These are phyloP conservation scores for Haplosporangium sp. DNA, from an alignment of 371 early-diverging fungal species.

Conservation along the genomic window DNA sequence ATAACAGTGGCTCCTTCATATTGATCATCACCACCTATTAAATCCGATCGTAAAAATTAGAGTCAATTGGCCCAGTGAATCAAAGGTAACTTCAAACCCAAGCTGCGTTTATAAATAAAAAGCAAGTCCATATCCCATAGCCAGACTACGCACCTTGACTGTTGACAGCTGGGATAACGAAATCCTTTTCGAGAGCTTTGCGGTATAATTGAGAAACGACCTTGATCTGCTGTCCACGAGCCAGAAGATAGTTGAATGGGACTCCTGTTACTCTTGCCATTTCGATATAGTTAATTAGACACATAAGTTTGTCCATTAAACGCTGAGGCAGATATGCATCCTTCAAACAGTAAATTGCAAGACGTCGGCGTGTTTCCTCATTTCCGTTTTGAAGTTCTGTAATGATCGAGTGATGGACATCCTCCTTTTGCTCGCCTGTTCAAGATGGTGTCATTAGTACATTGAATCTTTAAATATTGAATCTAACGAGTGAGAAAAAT, in stretches of 20 bases:
- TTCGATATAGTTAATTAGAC: slow-evolving; percentile 98
- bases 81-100: not conserved
- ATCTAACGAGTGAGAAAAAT: too few relatives aligned
- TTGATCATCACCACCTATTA: slow-evolving; percentile 80
- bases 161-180: slow-evolving; percentile 94
- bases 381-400: slow-evolving; percentile 96
- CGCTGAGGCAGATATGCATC: slow-evolving; percentile 98
- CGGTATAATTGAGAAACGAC: slow-evolving; percentile 98
- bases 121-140: too few relatives aligned
- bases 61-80: not conserved
- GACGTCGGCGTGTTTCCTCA: slow-evolving; percentile 95
- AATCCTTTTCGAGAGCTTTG: slow-evolving; percentile 85
- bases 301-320: slow-evolving; percentile 97
- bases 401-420: slow-evolving; percentile 99
- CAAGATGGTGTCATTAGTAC: not conserved
- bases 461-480: not conserved
- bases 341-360: slow-evolving; percentile 99
- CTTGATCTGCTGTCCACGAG: slow-evolving; percentile 98
- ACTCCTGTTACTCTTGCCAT: slow-evolving; percentile 99
- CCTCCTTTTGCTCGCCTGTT: slow-evolving; percentile 98
- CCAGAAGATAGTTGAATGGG: slow-evolving; percentile 96
- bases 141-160: slow-evolving; percentile 67
- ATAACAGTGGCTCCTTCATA: slow-evolving; percentile 99
- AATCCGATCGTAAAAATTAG: not conserved
- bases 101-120: not conserved